Conservation (phyloP, 1,284 basidiomycete genomes). For the Ceratobasidium sp. region DNA sequence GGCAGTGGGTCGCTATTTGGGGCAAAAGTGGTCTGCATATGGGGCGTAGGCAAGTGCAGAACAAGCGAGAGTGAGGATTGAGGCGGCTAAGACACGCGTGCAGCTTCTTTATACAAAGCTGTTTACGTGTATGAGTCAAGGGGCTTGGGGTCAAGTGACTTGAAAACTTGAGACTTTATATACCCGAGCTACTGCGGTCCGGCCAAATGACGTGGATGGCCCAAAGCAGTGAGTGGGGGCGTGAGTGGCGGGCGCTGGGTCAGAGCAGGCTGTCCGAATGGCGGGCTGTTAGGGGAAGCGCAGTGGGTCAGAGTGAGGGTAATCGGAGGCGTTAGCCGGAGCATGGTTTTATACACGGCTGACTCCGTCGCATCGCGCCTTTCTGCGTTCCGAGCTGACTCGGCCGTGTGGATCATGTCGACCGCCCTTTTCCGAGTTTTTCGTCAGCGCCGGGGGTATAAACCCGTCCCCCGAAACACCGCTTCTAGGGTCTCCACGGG, state of each 20-base stretch:
- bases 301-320: background rate
- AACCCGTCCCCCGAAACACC: constrained; percentile 15
- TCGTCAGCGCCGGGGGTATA: constrained; percentile 36
- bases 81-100: constrained; percentile 10
- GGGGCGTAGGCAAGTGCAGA: background rate
- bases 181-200: constrained; percentile 10
- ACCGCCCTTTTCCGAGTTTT: constrained; percentile 11
- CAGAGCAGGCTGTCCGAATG: constrained; percentile 1
- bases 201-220: constrained; percentile 23
- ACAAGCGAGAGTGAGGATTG: background rate
- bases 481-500: constrained; percentile 14
- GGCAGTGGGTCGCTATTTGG: constrained; percentile 38
- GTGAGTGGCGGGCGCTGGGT: constrained; percentile 3
- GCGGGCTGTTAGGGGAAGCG: background rate
- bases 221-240: background rate
- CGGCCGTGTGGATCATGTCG: constrained; percentile 6
- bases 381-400: background rate
- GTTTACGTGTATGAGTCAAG: constrained; percentile 14
- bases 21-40: constrained; percentile 20
- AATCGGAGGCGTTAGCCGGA: background rate
- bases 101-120: constrained; percentile 7
- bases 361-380: constrained; percentile 19
- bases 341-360: constrained; percentile 15
- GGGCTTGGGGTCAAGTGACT: background rate
- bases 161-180: background rate